These are phyloP conservation scores for Hirschioporus abietinus DNA, from an alignment of 768 basidiomycete species.

Conservation along the genomic window DNA sequence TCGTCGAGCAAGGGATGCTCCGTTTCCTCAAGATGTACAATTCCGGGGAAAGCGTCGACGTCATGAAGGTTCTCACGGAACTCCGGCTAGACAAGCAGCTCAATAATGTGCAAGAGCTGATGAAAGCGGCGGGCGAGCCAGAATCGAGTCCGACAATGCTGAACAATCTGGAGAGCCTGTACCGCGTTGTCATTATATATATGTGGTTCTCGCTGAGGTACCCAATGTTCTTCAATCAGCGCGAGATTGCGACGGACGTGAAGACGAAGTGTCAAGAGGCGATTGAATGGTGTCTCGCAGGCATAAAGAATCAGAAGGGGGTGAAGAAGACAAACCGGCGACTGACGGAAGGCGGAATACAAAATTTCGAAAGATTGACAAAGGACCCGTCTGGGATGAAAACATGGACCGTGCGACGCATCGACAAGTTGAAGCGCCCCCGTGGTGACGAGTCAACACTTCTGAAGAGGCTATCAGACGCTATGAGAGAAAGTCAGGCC, in stretches of 20 bases:
- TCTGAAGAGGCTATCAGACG: too few species aligned
- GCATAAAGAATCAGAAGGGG: slow-evolving; percentile 19
- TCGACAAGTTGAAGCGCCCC: too few species aligned
- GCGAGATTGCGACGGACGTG: slow-evolving; percentile 40
- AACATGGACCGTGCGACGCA: too few species aligned
- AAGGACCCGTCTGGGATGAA: too few species aligned
- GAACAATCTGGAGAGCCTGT: slow-evolving; percentile 58
- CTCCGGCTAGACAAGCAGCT: slow-evolving; percentile 37
- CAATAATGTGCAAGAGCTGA: slow-evolving; percentile 33
- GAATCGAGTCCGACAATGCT: slow-evolving; percentile 12
- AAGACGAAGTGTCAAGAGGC: slow-evolving; percentile 61
- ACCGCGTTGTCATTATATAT: slow-evolving; percentile 73
- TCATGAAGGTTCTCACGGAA: slow-evolving; percentile 31
- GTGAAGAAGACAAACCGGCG: not conserved
- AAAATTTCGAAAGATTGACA: not conserved
- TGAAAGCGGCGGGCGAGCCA: slow-evolving; percentile 14
- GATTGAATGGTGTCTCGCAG: slow-evolving; percentile 57
- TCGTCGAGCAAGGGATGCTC: slow-evolving; percentile 27
- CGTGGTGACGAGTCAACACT: too few species aligned
- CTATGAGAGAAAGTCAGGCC: too few species aligned
- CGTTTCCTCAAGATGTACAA: slow-evolving; percentile 41
- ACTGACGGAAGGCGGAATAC: not conserved
- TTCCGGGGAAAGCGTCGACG: slow-evolving; percentile 34
- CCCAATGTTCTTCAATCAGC: slow-evolving; percentile 60
- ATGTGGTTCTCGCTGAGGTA: slow-evolving; percentile 79